A percentile compares a stretch with the other conserved stretches of the same genome.
Conservation (phyloP, 2,329 filamentous ascomycete genomes). For the Colletotrichum simmondsii region DNA sequence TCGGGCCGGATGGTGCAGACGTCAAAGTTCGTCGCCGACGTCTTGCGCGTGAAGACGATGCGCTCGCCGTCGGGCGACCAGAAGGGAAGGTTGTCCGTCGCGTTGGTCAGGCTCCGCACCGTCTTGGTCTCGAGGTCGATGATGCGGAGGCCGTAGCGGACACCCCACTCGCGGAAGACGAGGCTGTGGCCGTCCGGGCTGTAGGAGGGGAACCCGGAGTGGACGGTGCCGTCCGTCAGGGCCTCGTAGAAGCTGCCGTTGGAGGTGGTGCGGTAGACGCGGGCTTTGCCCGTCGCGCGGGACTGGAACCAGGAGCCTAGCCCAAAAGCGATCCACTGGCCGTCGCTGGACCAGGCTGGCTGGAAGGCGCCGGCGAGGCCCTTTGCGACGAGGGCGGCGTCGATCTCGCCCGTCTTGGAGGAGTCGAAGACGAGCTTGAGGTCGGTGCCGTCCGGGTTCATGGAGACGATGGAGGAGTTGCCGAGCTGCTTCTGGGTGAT, state of each 20-base stretch:
- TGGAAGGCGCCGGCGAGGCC: slow-evolving; percentile 23
- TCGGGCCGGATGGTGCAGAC: slow-evolving; percentile 20
- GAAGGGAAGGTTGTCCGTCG: slow-evolving; percentile 19
- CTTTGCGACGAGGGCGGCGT: slow-evolving; percentile 12
- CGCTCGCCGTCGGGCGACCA: slow-evolving; percentile 24
- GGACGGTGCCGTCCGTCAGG: slow-evolving; percentile 18
- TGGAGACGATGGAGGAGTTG: slow-evolving; percentile 28
- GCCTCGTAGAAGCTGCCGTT: slow-evolving; percentile 19
- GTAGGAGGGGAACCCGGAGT: slow-evolving; percentile 20
- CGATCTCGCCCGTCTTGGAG: slow-evolving; percentile 12
- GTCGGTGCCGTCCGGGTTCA: slow-evolving; percentile 24
- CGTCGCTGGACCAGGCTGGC: slow-evolving; percentile 13
- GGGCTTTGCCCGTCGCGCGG: slow-evolving; percentile 12
- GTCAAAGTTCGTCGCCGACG: slow-evolving; percentile 21
- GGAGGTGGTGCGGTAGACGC: slow-evolving; percentile 12
- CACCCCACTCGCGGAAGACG: slow-evolving; percentile 22
- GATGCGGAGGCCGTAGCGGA: slow-evolving; percentile 20
- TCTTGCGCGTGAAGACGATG: slow-evolving; percentile 23
- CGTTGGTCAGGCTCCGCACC: slow-evolving; percentile 11
- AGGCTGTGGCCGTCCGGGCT: slow-evolving; percentile 8
- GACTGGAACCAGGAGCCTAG: slow-evolving; percentile 20
- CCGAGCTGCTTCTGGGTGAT: slow-evolving; percentile 26
- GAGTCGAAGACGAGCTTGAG: slow-evolving; percentile 28
- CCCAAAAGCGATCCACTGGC: slow-evolving; percentile 11
- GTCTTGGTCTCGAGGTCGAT: slow-evolving; percentile 6